Base-by-base conservation (phyloP, 305 asterid genomes). In the Solanum hybrid region DNA sequence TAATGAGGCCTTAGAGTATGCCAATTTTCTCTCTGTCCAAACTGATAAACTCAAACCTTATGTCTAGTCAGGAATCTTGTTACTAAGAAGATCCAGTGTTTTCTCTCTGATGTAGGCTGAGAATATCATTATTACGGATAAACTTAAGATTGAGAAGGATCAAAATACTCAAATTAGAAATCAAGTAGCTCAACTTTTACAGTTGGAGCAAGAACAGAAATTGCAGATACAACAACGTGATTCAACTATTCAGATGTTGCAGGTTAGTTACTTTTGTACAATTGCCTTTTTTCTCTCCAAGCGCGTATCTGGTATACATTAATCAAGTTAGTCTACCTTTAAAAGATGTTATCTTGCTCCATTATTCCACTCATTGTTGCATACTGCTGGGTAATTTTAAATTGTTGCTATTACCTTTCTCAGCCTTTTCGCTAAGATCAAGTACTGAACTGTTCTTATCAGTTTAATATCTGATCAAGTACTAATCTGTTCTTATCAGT, bases 141-240 rank as follows among this genome's bases (percentile, higher is more conserved):
- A 96, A 91, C 91, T 90, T 90, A 93, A 92, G 92, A 91, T 93
- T 92, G 99, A 98, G 95, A 96, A 96, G 95, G 99, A 97, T 56
- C 98, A 98, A 93, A 97, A 97, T 90, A 89, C 93, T 85, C 95
- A 95, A 78, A 94, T 95, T 16, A 95, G 96, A 89, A 95, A 92
- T 92, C 99, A 98, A 92, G 92, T 96, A 87, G 91, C 98, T 90
- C 98, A 95, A 90, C 89, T 96, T 56, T 92, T 94, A 90, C 98
- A 94, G 90, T 94, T 90, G 89, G 99, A 96, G 90, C 98, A 96
- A 91, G 98, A 94, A 42, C 96, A 94, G 89, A 98, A 96, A 90
- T 78, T 95, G 93, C 95, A 95, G 93, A 93, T 95, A 73, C 97
- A 95, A 89, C 94, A 95, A 89, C 94, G 94, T 79, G 98, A 96